Evolutionary conservation across 2,329 filamentous ascomycete genomes (phyloP).

Genomic region (Cladosporium austrohemisphaericum): DNA sequence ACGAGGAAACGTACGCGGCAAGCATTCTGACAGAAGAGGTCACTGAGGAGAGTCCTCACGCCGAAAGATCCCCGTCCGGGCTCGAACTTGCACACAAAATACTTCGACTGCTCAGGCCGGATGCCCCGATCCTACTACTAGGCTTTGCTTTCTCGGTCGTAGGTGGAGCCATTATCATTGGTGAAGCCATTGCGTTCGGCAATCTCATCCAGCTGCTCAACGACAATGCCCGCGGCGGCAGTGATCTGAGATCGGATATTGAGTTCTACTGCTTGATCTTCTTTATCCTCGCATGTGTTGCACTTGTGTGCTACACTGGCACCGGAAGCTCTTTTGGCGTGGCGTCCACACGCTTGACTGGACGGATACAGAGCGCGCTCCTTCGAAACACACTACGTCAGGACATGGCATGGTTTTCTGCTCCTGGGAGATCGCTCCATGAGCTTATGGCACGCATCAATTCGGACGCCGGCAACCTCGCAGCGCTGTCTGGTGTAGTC

Average conservation of each 20-base stretch:
- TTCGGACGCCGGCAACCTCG: conserved; percentile 48
- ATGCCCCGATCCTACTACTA: conserved; percentile 38
- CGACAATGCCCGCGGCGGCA: conserved; percentile 32
- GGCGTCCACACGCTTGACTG: conserved; percentile 45
- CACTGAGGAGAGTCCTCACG: neutral
- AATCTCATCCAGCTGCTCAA: conserved; percentile 51
- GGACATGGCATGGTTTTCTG: conserved; percentile 51
- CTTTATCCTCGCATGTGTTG: conserved; percentile 52
- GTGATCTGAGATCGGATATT: conserved; percentile 20
- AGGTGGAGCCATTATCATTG: conserved; percentile 52
- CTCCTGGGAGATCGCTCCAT: conserved; percentile 41
- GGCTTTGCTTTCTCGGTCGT: conserved; percentile 44
- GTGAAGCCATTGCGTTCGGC: conserved; percentile 57
- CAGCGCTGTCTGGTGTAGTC: conserved; percentile 48
- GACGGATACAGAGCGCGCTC: conserved; percentile 43
- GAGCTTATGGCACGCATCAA: conserved; percentile 45
- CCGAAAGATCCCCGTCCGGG: conserved; percentile 8
- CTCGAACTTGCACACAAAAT: conserved; percentile 9
- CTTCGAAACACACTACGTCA: conserved; percentile 53
- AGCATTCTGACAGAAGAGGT: conserved; percentile 4
- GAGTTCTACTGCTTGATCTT: conserved; percentile 49
- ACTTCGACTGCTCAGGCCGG: conserved; percentile 28
- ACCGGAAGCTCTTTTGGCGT: conserved; percentile 48
- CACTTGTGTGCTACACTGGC: conserved; percentile 42
- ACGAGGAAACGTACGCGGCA: conserved; percentile 3